Percentiles rank a stretch among this genome's conserved stretches.
Conservation (phyloP, 176 grass and related monocot species). For the Eragrostis nindensis region DNA sequence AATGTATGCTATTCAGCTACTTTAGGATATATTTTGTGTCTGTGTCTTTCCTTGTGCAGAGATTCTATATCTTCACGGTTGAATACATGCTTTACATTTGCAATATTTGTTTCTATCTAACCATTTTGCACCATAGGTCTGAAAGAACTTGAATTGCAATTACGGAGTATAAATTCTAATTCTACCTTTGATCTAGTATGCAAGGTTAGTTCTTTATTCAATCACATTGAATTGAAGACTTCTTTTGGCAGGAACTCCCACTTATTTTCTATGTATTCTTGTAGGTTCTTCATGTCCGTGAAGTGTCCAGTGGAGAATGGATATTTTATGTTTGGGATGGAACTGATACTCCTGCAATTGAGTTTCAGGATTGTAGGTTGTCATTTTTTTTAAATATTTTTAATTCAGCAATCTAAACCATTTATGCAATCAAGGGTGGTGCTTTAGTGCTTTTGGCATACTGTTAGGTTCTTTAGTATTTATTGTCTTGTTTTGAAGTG, state of each 20-base stretch:
- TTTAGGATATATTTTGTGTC: conserved; percentile 2
- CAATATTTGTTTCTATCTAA: conserved; percentile 30
- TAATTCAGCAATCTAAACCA: conserved; percentile 25
- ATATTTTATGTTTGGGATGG: conserved; percentile 94
- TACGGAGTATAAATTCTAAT: conserved; percentile 54
- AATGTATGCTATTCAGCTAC: not conserved
- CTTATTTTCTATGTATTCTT: conserved; percentile 35
- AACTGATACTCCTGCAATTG: conserved; percentile 68
- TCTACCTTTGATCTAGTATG: conserved; percentile 81
- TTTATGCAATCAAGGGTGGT: not conserved
- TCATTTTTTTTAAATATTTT: conserved; percentile 23
- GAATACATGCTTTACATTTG: conserved; percentile 25
- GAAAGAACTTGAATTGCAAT: conserved; percentile 57
- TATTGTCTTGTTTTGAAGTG: conserved; percentile 15
- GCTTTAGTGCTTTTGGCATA: conserved; percentile 19
- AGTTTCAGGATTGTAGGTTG: conserved; percentile 34
- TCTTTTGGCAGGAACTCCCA: conserved; percentile 17
- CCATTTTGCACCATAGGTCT: conserved; percentile 52
- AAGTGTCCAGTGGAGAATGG: conserved; percentile 51
- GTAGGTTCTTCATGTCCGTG: conserved; percentile 83
- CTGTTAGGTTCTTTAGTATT: not conserved
- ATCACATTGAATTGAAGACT: conserved; percentile 25
- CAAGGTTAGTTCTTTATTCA: conserved; percentile 60
- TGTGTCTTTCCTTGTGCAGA: conserved; percentile 5
- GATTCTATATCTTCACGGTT: conserved; percentile 24